Evolutionary conservation across 2,329 filamentous ascomycete species (phyloP).

Genomic region (Fusarium euwallaceae): DNA sequence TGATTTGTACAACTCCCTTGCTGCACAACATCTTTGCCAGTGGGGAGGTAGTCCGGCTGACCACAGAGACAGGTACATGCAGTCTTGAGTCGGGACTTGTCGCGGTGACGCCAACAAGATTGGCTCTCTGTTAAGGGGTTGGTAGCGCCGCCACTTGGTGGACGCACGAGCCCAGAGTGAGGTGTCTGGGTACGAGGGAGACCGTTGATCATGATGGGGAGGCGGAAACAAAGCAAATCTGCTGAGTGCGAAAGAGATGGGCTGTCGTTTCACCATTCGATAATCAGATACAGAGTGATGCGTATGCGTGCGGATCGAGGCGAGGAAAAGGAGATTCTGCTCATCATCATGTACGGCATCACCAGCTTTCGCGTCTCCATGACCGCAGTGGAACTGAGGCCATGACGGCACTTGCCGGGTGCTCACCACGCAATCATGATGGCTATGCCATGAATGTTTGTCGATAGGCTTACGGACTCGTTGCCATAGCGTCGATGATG

Average conservation of each 20-base stretch:
- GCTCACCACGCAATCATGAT: slow-evolving; percentile 4
- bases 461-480: neutral
- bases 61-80: slow-evolving; percentile 40
- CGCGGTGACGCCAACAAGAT: slow-evolving; percentile 41
- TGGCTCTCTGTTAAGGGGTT: slow-evolving; percentile 44
- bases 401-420: slow-evolving; percentile 19
- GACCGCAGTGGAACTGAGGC: slow-evolving; percentile 23
- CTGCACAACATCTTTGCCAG: slow-evolving; percentile 26
- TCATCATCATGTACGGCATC: slow-evolving; percentile 13
- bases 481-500: neutral
- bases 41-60: slow-evolving; percentile 26
- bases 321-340: neutral
- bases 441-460: slow-evolving; percentile 10
- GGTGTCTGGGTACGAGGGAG: slow-evolving; percentile 1
- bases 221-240: slow-evolving; percentile 1
- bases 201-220: slow-evolving; percentile 1
- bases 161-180: slow-evolving; percentile 39
- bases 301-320: neutral
- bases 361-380: slow-evolving; percentile 12
- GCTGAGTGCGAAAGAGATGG: neutral
- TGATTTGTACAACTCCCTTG: slow-evolving; percentile 25
- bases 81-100: slow-evolving; percentile 27
- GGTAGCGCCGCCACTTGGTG: slow-evolving; percentile 41
- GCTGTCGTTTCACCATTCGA: slow-evolving; percentile 27
- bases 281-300: neutral